Conservation (phyloP, 495 filamentous ascomycete genomes). For the Hypoxylon rickii region DNA sequence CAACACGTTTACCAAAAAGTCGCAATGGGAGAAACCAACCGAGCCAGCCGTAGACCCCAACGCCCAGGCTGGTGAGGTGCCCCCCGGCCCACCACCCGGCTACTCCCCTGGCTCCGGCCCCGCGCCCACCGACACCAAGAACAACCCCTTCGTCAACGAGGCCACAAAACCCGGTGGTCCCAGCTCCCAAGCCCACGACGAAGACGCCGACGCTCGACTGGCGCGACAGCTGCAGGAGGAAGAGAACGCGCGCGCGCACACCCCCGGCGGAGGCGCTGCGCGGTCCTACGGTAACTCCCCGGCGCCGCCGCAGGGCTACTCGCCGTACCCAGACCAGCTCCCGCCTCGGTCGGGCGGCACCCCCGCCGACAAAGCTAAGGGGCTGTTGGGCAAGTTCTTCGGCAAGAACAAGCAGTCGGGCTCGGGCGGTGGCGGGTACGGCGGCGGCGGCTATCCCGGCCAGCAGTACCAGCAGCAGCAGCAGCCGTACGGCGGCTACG, state of each 20-base stretch:
- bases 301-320: constrained; percentile 18
- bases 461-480: constrained; percentile 12
- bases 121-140: constrained; percentile 59
- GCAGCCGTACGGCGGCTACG: constrained; percentile 35
- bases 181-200: constrained; percentile 34
- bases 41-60: constrained; percentile 58
- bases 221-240: constrained; percentile 82
- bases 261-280: constrained; percentile 48
- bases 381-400: constrained; percentile 61
- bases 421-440: constrained; percentile 23
- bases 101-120: constrained; percentile 57
- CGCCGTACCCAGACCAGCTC: constrained; percentile 43
- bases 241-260: constrained; percentile 67
- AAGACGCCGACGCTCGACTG: constrained; percentile 71
- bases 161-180: constrained; percentile 51
- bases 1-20: constrained; percentile 81
- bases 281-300: constrained; percentile 52
- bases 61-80: constrained; percentile 39
- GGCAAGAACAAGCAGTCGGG: constrained; percentile 42
- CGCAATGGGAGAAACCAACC: constrained; percentile 83
- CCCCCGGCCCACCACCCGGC: constrained; percentile 64
- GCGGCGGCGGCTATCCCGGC: constrained; percentile 27
- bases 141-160: constrained; percentile 62
- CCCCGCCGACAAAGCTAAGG: constrained; percentile 46
- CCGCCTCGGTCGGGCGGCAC: constrained; percentile 41